Evolutionary conservation across 192 early-diverging fungal genomes (phyloP).

Genomic region (Allomyces arbusculus): DNA sequence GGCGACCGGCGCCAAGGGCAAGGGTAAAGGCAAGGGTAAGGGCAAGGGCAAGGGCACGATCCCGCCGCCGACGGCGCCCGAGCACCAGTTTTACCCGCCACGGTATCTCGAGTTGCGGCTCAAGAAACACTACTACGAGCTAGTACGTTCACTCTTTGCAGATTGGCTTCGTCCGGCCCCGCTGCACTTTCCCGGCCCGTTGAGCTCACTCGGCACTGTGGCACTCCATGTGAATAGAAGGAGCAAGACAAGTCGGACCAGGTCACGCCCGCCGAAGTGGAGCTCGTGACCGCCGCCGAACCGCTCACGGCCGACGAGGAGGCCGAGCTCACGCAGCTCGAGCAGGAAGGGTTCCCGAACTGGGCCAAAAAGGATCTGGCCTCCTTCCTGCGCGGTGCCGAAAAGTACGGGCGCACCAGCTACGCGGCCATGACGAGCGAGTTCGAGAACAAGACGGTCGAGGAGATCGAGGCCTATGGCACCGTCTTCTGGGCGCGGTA

Average conservation of each 20-base stretch:
- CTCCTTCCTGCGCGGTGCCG: slow-evolving; percentile 64
- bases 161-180: background rate
- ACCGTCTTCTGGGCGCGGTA: slow-evolving; percentile 76
- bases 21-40: too few species aligned
- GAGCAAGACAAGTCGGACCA: too few species aligned
- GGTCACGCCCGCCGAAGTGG: slow-evolving; percentile 11
- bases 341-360: slow-evolving; percentile 55
- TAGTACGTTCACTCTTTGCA: slow-evolving; percentile 15
- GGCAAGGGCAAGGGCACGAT: too few species aligned
- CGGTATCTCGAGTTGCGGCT: slow-evolving; percentile 60
- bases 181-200: background rate
- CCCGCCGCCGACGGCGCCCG: slow-evolving; percentile 12
- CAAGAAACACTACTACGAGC: slow-evolving; percentile 53
- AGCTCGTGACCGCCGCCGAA: slow-evolving; percentile 17
- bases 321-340: slow-evolving; percentile 18
- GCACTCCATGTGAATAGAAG: too few species aligned
- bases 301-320: slow-evolving; percentile 29
- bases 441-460: slow-evolving; percentile 77
- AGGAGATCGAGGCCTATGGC: slow-evolving; percentile 66
- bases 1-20: too few species aligned
- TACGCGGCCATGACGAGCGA: slow-evolving; percentile 56
- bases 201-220: too few species aligned
- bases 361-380: slow-evolving; percentile 85
- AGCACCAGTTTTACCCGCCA: slow-evolving; percentile 84
- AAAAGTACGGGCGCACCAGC: slow-evolving; percentile 61